Base-by-base conservation (phyloP, 352 stramenopile genomes). In the Pythium pyrilobum region DNA sequence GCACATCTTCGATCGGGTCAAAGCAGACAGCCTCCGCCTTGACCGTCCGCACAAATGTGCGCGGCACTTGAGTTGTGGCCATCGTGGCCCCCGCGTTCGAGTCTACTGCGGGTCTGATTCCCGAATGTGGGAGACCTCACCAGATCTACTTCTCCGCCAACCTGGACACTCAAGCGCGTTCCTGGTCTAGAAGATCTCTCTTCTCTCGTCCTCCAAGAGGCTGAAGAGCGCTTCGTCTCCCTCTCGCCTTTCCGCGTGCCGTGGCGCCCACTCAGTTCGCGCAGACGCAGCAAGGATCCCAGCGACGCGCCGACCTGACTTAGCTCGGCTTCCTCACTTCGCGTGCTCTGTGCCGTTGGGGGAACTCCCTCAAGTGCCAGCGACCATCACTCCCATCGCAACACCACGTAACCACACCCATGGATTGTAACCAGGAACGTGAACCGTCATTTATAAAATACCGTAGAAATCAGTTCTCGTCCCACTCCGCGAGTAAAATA, bases 21-120 rank as follows among this genome's bases (percentile, higher is more conserved):
- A 89, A 89, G 55, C 69, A 81, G 43, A 92, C 60, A 56, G 87
- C 82, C 52, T 88, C 72, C 38, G 82, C 77, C 59, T 90, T 90
- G 43, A 92, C 82, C 13, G 76, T 89, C 50, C 80, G 75, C 63
- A 92, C 82, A 52, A 89, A 92, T 48, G 82, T 92, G 66, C 86
- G 77, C 51, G 77, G 76, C 59, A 87, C 65, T 46, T 84, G 63
- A 65, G 72, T 83, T 21, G 34, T 41, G 59, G 73, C 67, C 67
- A 71, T 74, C n/a, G 13, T 34, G n/a, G n/a, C n/a, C n/a, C n/a
- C n/a, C n/a, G n/a, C n/a, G n/a, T n/a, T n/a, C n/a, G 32, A 37
- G 32, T 37, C 32, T 15, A 37, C 32, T 37, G 10, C 32, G 32
- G 10, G 10, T 37, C n/a, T n/a, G n/a, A n/a, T n/a, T n/a, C n/a